Base-by-base conservation (phyloP, 2,329 filamentous ascomycete species). In the Diaporthe sp. region DNA sequence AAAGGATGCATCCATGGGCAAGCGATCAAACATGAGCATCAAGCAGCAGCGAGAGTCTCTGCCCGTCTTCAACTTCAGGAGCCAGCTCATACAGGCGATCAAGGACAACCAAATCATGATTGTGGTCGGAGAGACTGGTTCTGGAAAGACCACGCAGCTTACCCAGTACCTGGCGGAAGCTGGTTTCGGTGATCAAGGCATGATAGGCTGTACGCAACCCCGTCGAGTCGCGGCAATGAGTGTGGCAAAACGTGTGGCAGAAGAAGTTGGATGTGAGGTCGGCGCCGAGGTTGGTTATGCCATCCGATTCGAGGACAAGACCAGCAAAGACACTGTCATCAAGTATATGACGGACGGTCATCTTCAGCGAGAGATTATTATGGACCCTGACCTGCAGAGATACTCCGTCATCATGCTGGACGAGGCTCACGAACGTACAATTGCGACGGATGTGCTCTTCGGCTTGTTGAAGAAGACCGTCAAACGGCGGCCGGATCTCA, bases 291-390 rank as follows among this genome's bases (percentile, higher is more conserved):
- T 99, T 77, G 97, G 97, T 73, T 99, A 99, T 83, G 98, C 94
- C 10, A 98, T 99, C 82, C 95, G 97, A 83, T 99, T 99, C 82
- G 97, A 99, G 82, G 97, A 99, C 85, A 94, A 93, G 82, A 98
- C 96, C 0, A 94, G 93, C 78, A 92, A 95, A 2, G 90, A 93
- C 25, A 99, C 97, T 1, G 95, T 93, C 82, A 98, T 99, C 87
- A 99, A 99, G 87, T 99, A 99, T 86, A 98, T 99, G 96, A 99
- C 97, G 22, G 97, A 99, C 81, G 97, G 97, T 84, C 98, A 98
- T 94, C 90, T 99, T 83, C 93, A 98, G 85, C 91, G 97, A 87
- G 97, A 99, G 86, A 95, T 98, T 82, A 89, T 99, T 71, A 90
- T 98, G 79, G 97, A 99, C 82, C 94, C 96, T 0, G 94, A 98